Conservation (phyloP, 371 early-diverging fungal species). For the Apophysomyces trapeziformis region DNA sequence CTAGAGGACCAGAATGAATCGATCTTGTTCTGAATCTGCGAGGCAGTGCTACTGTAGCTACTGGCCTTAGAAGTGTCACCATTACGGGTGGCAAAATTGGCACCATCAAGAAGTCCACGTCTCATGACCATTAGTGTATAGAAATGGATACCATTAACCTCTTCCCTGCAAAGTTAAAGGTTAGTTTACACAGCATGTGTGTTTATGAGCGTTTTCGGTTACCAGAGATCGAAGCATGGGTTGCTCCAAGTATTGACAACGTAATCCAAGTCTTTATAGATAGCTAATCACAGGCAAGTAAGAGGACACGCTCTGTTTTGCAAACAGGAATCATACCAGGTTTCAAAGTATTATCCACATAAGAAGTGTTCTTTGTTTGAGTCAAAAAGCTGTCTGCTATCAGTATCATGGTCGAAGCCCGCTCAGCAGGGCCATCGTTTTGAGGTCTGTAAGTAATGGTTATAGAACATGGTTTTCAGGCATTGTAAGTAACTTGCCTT, state of each 20-base stretch:
- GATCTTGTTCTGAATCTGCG: constrained; percentile 33
- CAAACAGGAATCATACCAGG: not conserved
- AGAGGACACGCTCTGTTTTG: not conserved
- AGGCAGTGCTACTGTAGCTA: constrained; percentile 14
- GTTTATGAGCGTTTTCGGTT: constrained; percentile 12
- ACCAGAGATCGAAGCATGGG: constrained; percentile 59
- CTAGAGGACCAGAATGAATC: constrained; percentile 52
- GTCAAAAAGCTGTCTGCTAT: constrained; percentile 42
- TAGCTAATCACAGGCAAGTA: constrained; percentile 14
- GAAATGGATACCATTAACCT: constrained; percentile 60
- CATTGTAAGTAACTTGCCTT: constrained; percentile 19
- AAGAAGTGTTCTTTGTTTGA: constrained; percentile 16
- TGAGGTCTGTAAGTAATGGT: constrained; percentile 58
- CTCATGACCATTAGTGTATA: constrained; percentile 73
- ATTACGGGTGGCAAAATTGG: constrained; percentile 18
- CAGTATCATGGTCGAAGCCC: constrained; percentile 58
- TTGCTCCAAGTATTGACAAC: constrained; percentile 46
- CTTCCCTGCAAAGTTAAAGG: constrained; percentile 61
- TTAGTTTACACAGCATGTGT: not conserved
- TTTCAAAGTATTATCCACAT: constrained; percentile 19
- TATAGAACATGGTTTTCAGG: not conserved
- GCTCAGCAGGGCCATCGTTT: constrained; percentile 84
- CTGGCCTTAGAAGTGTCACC: constrained; percentile 12
- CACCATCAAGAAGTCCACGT: constrained; percentile 45
- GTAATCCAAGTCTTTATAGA: constrained; percentile 66